These are phyloP conservation scores for Silene latifolia DNA, from an alignment of 148 eudicot genomes.

Conservation along the genomic window DNA sequence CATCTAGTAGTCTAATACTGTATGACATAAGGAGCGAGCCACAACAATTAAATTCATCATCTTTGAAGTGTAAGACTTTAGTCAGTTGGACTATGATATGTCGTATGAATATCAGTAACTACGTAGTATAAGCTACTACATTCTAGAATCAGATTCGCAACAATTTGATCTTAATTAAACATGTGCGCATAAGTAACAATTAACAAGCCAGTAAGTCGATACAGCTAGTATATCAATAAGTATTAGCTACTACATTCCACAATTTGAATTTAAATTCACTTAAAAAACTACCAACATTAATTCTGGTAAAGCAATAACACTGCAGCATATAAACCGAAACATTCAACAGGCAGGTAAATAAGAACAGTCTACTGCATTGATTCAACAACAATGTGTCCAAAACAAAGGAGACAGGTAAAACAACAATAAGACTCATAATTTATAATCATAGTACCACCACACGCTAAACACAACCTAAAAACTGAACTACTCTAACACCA, in stretches of 20 bases:
- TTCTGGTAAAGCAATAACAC: not conserved
- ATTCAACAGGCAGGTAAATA: not conserved
- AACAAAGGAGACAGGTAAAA: not conserved
- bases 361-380: not conserved
- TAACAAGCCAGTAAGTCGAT: not conserved
- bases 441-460: not conserved
- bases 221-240: not conserved
- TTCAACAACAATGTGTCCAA: not conserved
- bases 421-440: not conserved
- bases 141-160: not conserved
- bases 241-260: not conserved
- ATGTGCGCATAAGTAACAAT: not conserved
- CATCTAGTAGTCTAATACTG: not conserved
- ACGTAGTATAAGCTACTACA: too few species aligned
- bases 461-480: not conserved
- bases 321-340: not conserved
- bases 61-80: not conserved
- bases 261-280: not conserved
- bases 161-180: not conserved
- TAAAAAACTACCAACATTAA: not conserved
- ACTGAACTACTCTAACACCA: constrained; percentile 8
- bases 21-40: not conserved
- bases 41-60: not conserved
- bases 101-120: not conserved
- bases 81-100: not conserved